Conservation (phyloP, 345 rosid genomes). For the Xanthoceras sorbifolium region DNA sequence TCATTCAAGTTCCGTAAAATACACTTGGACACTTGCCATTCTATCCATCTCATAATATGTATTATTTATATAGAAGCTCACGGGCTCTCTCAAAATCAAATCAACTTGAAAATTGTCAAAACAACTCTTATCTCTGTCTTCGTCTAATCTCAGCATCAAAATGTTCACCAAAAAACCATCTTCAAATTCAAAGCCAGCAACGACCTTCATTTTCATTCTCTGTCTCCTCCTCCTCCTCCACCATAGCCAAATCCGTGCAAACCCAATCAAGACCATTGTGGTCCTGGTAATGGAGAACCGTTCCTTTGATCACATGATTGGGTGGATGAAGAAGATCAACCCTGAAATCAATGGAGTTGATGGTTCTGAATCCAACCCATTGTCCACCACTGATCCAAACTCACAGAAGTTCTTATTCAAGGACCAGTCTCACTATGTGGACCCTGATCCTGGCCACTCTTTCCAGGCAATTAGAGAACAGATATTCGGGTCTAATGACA, state of each 20-base stretch:
- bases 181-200: no score
- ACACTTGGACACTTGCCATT: no score
- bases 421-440: constrained; percentile 65
- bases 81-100: neutral
- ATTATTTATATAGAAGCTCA: neutral
- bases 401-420: constrained; percentile 48
- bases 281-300: constrained; percentile 92
- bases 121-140: neutral
- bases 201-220: neutral
- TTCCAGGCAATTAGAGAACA: constrained; percentile 91
- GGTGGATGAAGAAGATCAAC: constrained; percentile 94
- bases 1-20: no score
- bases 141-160: neutral
- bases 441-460: constrained; percentile 97
- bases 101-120: neutral
- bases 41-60: no score
- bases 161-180: constrained; percentile 18
- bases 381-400: constrained; percentile 51
- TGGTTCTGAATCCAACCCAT: constrained; percentile 60
- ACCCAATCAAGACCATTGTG: constrained; percentile 70
- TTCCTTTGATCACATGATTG: constrained; percentile 95
- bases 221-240: constrained; percentile 16
- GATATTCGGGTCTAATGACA: constrained; percentile 73
- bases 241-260: constrained; percentile 27
- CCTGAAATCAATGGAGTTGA: constrained; percentile 83